Evolutionary conservation across 805 yeast species (phyloP).

Genomic region (Candida ovalis): DNA sequence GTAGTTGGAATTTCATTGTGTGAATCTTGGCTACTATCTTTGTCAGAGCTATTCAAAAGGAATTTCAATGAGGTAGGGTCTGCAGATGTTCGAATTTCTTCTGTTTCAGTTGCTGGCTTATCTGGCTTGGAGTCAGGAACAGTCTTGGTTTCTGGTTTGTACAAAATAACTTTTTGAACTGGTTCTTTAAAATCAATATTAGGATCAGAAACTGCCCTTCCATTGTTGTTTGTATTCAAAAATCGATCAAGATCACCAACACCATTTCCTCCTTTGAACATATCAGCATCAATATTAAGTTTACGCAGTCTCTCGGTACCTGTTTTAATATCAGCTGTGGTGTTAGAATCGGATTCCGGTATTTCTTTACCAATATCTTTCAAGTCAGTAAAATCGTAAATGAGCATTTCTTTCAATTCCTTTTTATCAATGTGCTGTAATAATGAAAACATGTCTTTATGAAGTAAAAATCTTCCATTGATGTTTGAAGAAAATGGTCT

Average conservation of each 20-base stretch:
- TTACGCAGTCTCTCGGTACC: constrained; percentile 8
- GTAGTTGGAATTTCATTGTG: background rate
- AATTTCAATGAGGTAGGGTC: background rate
- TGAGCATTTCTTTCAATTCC: constrained; percentile 14
- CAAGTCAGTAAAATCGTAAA: constrained; percentile 15
- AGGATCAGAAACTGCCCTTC: background rate
- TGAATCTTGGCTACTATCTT: background rate
- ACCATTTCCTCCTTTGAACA: constrained; percentile 3
- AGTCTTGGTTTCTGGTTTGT: background rate
- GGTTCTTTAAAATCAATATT: background rate
- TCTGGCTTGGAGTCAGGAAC: background rate
- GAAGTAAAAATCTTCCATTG: constrained; percentile 27
- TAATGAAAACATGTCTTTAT: constrained; percentile 22
- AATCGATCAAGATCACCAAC: constrained; percentile 3
- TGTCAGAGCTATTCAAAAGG: background rate
- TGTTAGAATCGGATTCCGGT: background rate
- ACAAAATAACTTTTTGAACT: background rate
- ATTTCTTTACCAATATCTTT: background rate
- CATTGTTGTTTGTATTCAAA: background rate
- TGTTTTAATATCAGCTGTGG: background rate
- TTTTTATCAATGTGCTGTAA: constrained; percentile 24
- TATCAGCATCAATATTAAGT: constrained; percentile 5
- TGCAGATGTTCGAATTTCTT: background rate
- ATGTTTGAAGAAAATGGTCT: constrained; percentile 32
- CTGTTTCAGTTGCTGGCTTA: background rate